These are phyloP conservation scores for Lentinula guzmanii DNA, from an alignment of 768 basidiomycete species.

Conservation along the genomic window DNA sequence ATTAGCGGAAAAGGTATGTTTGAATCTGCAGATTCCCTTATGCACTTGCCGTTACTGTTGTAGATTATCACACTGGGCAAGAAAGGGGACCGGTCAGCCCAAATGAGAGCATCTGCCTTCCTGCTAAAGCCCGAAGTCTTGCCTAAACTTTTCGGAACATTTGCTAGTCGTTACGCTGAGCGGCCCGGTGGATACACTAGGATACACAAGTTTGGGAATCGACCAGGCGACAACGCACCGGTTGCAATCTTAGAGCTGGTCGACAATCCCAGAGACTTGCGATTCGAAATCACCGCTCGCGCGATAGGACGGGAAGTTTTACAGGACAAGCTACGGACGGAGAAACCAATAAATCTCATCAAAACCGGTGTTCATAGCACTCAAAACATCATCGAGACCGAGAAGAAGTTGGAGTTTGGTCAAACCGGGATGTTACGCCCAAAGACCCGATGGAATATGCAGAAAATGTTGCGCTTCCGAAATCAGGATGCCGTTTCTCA, in stretches of 20 bases:
- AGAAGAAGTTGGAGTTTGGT: constrained; percentile 31
- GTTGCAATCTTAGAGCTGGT: constrained; percentile 92
- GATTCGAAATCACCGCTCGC: constrained; percentile 83
- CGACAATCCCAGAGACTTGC: constrained; percentile 85
- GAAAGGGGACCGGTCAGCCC: constrained; percentile 66
- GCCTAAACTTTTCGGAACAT: constrained; percentile 78
- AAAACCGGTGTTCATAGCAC: constrained; percentile 44
- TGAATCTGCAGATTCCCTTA: background rate
- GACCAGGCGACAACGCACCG: constrained; percentile 90
- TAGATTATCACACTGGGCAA: constrained; percentile 93
- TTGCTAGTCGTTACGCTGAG: constrained; percentile 72
- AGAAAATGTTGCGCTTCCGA: constrained; percentile 65
- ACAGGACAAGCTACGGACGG: constrained; percentile 42
- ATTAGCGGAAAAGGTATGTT: constrained; percentile 81
- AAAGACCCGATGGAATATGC: constrained; percentile 69
- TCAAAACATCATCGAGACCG: constrained; percentile 40
- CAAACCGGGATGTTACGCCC: constrained; percentile 44
- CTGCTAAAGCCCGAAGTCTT: constrained; percentile 66
- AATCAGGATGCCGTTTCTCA: constrained; percentile 36
- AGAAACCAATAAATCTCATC: constrained; percentile 40
- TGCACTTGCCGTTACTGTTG: background rate
- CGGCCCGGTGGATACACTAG: constrained; percentile 95
- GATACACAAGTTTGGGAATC: constrained; percentile 85
- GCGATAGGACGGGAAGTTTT: constrained; percentile 82
- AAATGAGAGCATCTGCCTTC: constrained; percentile 70